Conservation (phyloP, 2,329 filamentous ascomycete species). For the Trichoderma sp. region DNA sequence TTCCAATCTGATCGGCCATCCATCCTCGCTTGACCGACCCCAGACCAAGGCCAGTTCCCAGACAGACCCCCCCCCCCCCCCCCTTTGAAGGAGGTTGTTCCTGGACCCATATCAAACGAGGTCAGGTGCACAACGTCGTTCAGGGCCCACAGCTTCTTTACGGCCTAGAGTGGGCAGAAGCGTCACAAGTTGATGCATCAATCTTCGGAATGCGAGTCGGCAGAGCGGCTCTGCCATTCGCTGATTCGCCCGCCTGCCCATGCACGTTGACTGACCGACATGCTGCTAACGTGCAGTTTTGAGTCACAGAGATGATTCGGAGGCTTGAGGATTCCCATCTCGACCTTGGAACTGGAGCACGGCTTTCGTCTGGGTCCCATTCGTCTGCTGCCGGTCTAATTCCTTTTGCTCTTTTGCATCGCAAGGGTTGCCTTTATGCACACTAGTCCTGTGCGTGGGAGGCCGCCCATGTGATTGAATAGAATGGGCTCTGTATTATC, state of each 20-base stretch:
- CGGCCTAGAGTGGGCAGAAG: constrained; percentile 13
- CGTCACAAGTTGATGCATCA: constrained; percentile 18
- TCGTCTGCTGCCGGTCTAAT: neutral
- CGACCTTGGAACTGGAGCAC: neutral
- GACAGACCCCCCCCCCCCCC: too few relatives aligned
- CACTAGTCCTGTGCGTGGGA: constrained; percentile 7
- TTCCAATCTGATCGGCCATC: constrained; percentile 6
- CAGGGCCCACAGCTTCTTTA: constrained; percentile 18
- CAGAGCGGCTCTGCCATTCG: constrained; percentile 3
- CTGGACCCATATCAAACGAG: constrained; percentile 21
- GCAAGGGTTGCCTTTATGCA: neutral
- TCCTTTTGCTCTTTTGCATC: neutral
- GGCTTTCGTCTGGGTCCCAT: neutral
- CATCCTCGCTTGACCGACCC: constrained; percentile 10
- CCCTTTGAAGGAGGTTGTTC: constrained; percentile 11
- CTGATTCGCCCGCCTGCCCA: constrained; percentile 8
- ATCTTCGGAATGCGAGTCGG: constrained; percentile 18
- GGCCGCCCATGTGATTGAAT: constrained; percentile 15
- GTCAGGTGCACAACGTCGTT: constrained; percentile 19
- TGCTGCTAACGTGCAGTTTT: constrained; percentile 14
- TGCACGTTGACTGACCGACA: constrained; percentile 20
- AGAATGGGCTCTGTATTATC: neutral
- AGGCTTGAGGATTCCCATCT: neutral
- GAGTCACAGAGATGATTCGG: constrained; percentile 14
- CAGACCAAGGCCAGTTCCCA: neutral